phyloP scores from a whole-genome alignment of 805 yeast species.

The Ascoidea asiatica region DNA sequence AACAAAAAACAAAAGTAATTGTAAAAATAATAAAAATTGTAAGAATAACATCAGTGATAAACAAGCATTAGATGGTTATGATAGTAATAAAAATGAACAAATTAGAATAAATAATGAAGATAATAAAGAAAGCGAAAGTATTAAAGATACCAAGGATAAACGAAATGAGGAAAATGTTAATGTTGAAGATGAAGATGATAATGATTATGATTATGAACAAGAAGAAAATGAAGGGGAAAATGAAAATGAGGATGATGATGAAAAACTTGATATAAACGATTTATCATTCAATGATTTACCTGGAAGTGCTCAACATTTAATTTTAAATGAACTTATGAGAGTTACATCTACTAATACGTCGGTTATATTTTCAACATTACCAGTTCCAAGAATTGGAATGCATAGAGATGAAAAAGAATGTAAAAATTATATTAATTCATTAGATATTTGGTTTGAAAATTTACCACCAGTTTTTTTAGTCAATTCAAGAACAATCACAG shows the following conservation, averaged over 20 bases:
- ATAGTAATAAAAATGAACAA: neutral
- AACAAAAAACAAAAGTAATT: too few species aligned
- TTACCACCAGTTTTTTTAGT: constrained; percentile 74
- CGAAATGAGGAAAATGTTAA: neutral
- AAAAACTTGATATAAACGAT: constrained; percentile 18
- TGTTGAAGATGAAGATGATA: neutral
- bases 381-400: constrained; percentile 78
- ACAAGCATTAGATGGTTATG: neutral
- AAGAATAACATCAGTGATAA: neutral
- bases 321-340: constrained; percentile 76
- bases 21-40: neutral
- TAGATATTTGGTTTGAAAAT: constrained; percentile 70
- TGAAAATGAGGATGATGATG: constrained; percentile 16
- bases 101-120: neutral
- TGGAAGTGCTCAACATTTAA: constrained; percentile 79
- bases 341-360: constrained; percentile 49
- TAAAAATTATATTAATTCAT: constrained; percentile 57
- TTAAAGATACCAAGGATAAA: neutral
- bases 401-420: constrained; percentile 59
- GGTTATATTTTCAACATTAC: constrained; percentile 78
- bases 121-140: neutral
- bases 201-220: constrained; percentile 12
- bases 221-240: constrained; percentile 11
- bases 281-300: constrained; percentile 76
- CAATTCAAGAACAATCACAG: constrained; percentile 91